Conservation (phyloP, 352 stramenopile genomes). For the Globisporangium iwayamae region DNA sequence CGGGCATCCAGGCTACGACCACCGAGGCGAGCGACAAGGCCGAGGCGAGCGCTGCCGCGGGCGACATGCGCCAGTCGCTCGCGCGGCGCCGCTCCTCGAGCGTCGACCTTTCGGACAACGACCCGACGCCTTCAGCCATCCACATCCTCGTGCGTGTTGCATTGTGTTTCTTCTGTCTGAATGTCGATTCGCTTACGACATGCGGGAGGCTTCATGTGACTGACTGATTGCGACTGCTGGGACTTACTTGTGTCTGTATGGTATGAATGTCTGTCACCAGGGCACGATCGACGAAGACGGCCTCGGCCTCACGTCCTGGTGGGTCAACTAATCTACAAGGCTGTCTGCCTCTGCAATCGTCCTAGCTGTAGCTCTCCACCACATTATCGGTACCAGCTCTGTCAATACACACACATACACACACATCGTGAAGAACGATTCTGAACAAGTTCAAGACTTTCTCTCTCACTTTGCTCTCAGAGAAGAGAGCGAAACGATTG, state of each 20-base stretch:
- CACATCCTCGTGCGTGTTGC: conserved; percentile 65
- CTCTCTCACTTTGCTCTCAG: too few species aligned
- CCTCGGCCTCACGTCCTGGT: conserved; percentile 81
- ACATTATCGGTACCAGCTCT: not conserved
- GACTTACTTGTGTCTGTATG: not conserved
- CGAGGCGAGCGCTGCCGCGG: conserved; percentile 25
- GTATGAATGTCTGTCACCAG: conserved; percentile 21
- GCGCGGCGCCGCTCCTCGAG: conserved; percentile 74
- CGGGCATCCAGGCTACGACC: conserved; percentile 82
- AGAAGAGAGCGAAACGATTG: too few species aligned
- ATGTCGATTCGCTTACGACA: not conserved
- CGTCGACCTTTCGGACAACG: conserved; percentile 79
- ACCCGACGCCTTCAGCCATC: conserved; percentile 78
- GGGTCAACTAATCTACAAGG: conserved; percentile 30
- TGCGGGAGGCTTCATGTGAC: not conserved
- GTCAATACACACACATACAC: not conserved
- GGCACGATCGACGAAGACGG: conserved; percentile 88
- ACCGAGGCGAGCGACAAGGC: conserved; percentile 77
- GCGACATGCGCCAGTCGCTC: conserved; percentile 70
- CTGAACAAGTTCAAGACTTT: too few species aligned
- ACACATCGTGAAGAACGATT: too few species aligned
- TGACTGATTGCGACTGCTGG: not conserved
- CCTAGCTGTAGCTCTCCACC: conserved; percentile 10
- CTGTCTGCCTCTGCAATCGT: not conserved
- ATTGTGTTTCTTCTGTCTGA: not conserved